Percentiles rank a stretch among this genome's conserved stretches.
Conservation (phyloP, 306 rosid genomes). For the Mimosa pudica region DNA sequence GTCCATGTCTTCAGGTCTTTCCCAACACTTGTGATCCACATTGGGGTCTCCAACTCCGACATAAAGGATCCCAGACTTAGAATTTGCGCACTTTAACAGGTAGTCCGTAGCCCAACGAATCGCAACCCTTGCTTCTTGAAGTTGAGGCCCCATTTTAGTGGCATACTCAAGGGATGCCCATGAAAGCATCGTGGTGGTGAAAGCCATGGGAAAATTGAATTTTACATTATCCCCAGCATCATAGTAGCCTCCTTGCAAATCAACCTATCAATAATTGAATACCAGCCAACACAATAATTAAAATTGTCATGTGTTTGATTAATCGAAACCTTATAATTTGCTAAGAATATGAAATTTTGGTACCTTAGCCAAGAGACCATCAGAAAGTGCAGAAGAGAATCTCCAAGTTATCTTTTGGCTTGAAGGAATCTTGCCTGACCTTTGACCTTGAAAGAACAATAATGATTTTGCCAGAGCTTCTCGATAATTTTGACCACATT, state of each 20-base stretch:
- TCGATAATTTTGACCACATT: conserved; percentile 60
- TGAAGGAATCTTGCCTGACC: conserved; percentile 77
- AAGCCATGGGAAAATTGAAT: conserved; percentile 95
- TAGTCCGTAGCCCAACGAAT: conserved; percentile 85
- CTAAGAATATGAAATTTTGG: neutral
- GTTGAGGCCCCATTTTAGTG: conserved; percentile 66
- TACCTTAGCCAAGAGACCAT: conserved; percentile 73
- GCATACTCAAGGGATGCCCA: conserved; percentile 82
- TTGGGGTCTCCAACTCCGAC: conserved; percentile 71
- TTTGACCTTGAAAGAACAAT: conserved; percentile 85
- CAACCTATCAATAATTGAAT: conserved; percentile 54
- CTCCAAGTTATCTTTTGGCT: conserved; percentile 71
- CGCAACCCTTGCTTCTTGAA: conserved; percentile 56
- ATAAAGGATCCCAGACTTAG: conserved; percentile 67
- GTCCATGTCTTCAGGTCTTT: neutral
- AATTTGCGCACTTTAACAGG: conserved; percentile 67
- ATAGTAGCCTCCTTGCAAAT: conserved; percentile 83
- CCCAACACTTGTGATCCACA: neutral
- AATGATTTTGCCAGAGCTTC: conserved; percentile 83
- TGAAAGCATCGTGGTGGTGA: conserved; percentile 82
- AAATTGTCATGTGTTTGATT: neutral
- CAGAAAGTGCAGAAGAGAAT: conserved; percentile 68
- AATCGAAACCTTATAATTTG: neutral
- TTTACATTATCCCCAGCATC: conserved; percentile 97
- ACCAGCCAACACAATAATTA: neutral